Base-by-base conservation (phyloP, 257 asterid species). In the Nicotiana paniculata region DNA sequence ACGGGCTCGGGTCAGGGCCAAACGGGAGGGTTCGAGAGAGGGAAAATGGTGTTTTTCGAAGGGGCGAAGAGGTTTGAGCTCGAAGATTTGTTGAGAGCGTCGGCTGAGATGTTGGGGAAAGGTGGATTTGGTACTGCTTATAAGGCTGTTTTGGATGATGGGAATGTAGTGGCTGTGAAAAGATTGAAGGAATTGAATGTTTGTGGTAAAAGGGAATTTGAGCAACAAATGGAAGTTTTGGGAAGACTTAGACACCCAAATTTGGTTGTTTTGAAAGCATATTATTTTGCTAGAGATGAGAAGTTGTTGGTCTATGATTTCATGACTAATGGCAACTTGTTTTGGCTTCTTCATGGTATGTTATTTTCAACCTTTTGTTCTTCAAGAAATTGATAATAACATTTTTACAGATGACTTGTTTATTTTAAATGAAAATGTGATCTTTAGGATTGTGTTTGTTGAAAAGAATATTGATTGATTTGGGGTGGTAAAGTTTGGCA, bases 321-420 rank as follows among this genome's bases (percentile, higher is more conserved):
- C 91, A 92, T 95, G 98, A 90, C 94, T 76, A 91, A 93, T 85
- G 97, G 94, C 16, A 95, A 86, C 86, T 81, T 95, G 85, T 95
- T 93, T 80, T 95, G 98, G 98, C 92, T 95, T 66, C 97, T 95
- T 85, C 98, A 95, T 86, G 98, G 98, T 95, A 85, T 85, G 88
- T 77, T 39, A 11, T 80, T 46, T 51, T 15, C 63, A 37, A 39
- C 62, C 11, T 18, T 62, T 46, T 81, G 18, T 17, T 16, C 69
- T 77, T 43, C 53, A 59, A n/a, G 57, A 33, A 39, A 65, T 2
- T 39, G 26, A 13, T 54, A 8, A 8, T 28, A 26, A 59, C 18
- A 28, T 28, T 64, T 33, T 30, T 55, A 1, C 30, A n/a, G 1
- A 32, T 74, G 54, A 21, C 24, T 21, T 21, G 0, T 6, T 5